phyloP scores from a whole-genome alignment of 2,329 filamentous ascomycete species.

The Exophiala phaeomuriformis region DNA sequence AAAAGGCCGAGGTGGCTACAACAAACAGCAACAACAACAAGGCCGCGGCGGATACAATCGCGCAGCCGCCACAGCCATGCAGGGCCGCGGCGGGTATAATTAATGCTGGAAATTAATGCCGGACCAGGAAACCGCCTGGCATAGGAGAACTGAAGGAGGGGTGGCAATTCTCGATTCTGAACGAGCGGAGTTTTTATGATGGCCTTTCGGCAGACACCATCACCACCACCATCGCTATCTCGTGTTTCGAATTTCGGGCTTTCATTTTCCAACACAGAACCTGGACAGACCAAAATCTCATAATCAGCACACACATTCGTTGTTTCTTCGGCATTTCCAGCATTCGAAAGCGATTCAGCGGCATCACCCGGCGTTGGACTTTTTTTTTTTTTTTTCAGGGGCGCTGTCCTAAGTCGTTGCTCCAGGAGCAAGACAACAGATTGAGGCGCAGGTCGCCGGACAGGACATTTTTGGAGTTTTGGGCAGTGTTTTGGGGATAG shows the following conservation, averaged over 20 bases:
- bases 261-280: slow-evolving; percentile 52
- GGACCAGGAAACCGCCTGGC: too few relatives aligned
- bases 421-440: background rate
- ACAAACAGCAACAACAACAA: slow-evolving; percentile 15
- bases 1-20: slow-evolving; percentile 36
- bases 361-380: slow-evolving; percentile 10
- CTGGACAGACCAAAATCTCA: slow-evolving; percentile 31
- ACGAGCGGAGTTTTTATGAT: too few relatives aligned
- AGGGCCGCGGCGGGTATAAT: slow-evolving; percentile 32
- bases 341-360: slow-evolving; percentile 10
- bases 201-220: too few relatives aligned
- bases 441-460: background rate
- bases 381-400: slow-evolving; percentile 1
- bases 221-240: too few relatives aligned
- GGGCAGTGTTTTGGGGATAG: background rate
- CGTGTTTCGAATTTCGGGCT: background rate
- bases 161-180: too few relatives aligned
- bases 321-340: background rate
- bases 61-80: slow-evolving; percentile 1
- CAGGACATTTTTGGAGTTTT: background rate
- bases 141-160: too few relatives aligned
- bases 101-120: slow-evolving; percentile 13
- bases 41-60: slow-evolving; percentile 25
- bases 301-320: slow-evolving; percentile 7
- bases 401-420: background rate